Base-by-base conservation (phyloP, 2,329 filamentous ascomycete species). In the Penicillium sp. region DNA sequence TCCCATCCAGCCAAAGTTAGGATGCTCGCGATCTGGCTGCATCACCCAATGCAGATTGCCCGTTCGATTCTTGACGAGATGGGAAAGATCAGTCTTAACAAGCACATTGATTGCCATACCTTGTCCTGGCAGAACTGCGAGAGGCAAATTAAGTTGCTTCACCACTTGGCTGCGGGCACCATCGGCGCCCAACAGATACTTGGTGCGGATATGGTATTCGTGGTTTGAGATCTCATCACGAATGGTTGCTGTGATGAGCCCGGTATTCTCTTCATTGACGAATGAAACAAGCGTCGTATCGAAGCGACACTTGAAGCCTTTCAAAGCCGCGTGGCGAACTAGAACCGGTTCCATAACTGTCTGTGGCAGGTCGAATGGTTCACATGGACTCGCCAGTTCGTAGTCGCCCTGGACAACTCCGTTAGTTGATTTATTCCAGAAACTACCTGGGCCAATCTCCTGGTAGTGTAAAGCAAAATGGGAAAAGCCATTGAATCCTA, bases 21-120 rank as follows among this genome's bases (percentile, higher is more conserved):
- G 79, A 51, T 80, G 72, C 51, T 83, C 78, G 2, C 68, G 69
- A 55, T 83, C 79, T 0, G 85, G 83, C 59, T 80, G 78, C 65
- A 87, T 74, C 1, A 85, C 73, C 80, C 82, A 86, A 65, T 88
- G 84, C 18, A 87, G 72, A 63, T 85, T 86, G 0, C 84, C 85
- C 29, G 74, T 76, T 0, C 84, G 76, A 49, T 77, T 69, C 51
- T 79, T 43, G 39, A 66, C 56, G 7, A 60, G 45, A 11, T 49
- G 51, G 1, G 61, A 63, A 0, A 86, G 69, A 63, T 87, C 82
- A 0, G 76, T 77, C 40, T 78, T 72, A 7, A 80, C 73, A 3
- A 81, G 71, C 22, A 82, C 69, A 59, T 83, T 83, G 40, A 78
- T 72, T 3, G 81, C 81, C 5, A 80, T 59, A 1, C 80, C 80